These are phyloP conservation scores for Xerophyta viscosa DNA, from an alignment of 106 monocot genomes.

Conservation along the genomic window DNA sequence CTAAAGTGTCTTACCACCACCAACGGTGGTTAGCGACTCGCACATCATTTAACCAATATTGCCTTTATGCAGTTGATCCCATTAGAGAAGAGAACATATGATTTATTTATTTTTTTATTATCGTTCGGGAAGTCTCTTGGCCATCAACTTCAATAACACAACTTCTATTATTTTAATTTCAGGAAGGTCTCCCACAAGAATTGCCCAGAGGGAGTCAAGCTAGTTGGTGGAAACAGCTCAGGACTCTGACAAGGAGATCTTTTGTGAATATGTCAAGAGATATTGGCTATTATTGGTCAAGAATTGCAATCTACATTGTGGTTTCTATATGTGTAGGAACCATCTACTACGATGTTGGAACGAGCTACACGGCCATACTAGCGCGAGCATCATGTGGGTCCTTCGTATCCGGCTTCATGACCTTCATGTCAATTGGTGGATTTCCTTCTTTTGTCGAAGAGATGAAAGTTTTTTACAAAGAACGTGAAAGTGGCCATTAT, in stretches of 20 bases:
- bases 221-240: conserved; percentile 68
- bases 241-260: conserved; percentile 65
- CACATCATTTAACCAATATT: no score
- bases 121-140: no score
- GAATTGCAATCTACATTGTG: conserved; percentile 58
- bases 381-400: conserved; percentile 69
- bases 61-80: no score
- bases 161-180: neutral
- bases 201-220: conserved; percentile 44
- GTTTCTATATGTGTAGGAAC: conserved; percentile 74
- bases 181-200: conserved; percentile 43
- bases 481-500: conserved; percentile 77
- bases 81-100: no score
- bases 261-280: conserved; percentile 83
- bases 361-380: conserved; percentile 62
- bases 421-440: conserved; percentile 96
- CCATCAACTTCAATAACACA: neutral
- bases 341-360: conserved; percentile 70
- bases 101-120: no score
- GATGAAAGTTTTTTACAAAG: conserved; percentile 70
- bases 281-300: conserved; percentile 76
- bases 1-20: no score
- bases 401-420: conserved; percentile 87
- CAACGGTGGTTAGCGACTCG: no score
- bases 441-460: conserved; percentile 92